Base-by-base conservation (phyloP, 228 moss, liverwort and hornwort genomes). In the Sphagnum fallax region DNA sequence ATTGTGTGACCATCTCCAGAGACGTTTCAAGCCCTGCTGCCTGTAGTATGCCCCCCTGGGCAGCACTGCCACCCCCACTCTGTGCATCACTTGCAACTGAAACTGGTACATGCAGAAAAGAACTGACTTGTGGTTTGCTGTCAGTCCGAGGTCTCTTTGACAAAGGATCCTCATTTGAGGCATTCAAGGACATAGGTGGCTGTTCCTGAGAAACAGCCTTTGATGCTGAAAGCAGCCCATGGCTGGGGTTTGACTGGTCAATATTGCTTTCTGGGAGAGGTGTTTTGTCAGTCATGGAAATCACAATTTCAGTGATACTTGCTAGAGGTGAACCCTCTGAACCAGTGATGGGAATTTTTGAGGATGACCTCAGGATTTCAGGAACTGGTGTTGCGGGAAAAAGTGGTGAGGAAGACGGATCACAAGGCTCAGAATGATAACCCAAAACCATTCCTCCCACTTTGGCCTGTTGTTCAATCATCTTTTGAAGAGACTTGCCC, bases 381-480 rank as follows among this genome's bases (percentile, higher is more conserved):
- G 32, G 32, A 32, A 32, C 32, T 32, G 32, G 32, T 0, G 55
- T 12, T 55, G 55, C 4, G 4, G 9, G 9, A 8, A 4, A 8
- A 3, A 55, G 9, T 55, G 8, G 1, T 8, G 55, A 55, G 55
- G 65, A 4, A 32, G 18, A 12, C 8, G 4, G 3, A 58, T 77
- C 72, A 47, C 74, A 12, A 4, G 49, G 14, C 7, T 78, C 78
- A 10, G 75, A 48, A 10, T 58, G 47, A 49, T 67, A 69, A 60
- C 50, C 32, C 48, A 60, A 61, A 16, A 13, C 69, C 62, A 70
- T 16, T 48, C 82, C 75, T 18, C 82, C 77, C 8, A 53, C 79
- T 72, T 76, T 87, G 5, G 83, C 81, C 60, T 87, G 87, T 5
- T 83, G 80, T 68, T 87, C 87, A 65, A 87, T 61, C 87, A 87